Evolutionary conservation across 2,329 filamentous ascomycete genomes (phyloP), one percentile per base, ranked within the genome.

Genomic region (Fusarium liriodendri): DNA sequence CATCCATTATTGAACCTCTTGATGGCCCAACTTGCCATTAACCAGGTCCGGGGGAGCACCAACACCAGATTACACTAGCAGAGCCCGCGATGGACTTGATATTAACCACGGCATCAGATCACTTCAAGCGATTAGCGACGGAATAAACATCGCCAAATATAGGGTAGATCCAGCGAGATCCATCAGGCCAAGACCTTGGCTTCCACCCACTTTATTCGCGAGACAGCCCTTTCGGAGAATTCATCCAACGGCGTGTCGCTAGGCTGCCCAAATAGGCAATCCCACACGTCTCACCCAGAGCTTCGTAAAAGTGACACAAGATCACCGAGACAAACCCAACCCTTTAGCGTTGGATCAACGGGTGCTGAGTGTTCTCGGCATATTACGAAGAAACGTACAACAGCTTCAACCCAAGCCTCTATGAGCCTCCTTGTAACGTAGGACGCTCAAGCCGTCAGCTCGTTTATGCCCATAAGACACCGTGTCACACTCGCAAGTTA

Each of bases 31-130:
- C 22, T 22, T 22, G 22, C 22, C 22, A 20, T 8, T 29, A 55
- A 8, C 62, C 60, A 69, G 62, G 66, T 66, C 52, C 37, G 27
- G 55, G 57, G 62, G 62, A 55, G 37, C 55, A 61, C 52, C 33
- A 32, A 62, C 37, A 61, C 62, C 57, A 32, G 5, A 10, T 22
- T 32, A 29, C 32, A 42, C 18, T 4, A 32, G 8, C 18, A 32
- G 27, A 29, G 5, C 11, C 20, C 10, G 45, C 16, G 10, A n/a
- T 27, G 7, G 33, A 9, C 33, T n/a, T 6, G 11, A 11, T 25
- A 35, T 22, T 35, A 16, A 10, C 8, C 5, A 16, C 32, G 29
- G 2, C 29, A 14, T 55, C 29, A n/a, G 16, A 55, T 55, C 6
- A 6, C 20, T 25, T 35, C 20, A 13, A 35, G 25, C 6, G 18